A percentile compares a stretch with the other conserved stretches of the same genome.
Conservation (phyloP, 2,329 filamentous ascomycete genomes). For the Pyrenochaeta sp. region DNA sequence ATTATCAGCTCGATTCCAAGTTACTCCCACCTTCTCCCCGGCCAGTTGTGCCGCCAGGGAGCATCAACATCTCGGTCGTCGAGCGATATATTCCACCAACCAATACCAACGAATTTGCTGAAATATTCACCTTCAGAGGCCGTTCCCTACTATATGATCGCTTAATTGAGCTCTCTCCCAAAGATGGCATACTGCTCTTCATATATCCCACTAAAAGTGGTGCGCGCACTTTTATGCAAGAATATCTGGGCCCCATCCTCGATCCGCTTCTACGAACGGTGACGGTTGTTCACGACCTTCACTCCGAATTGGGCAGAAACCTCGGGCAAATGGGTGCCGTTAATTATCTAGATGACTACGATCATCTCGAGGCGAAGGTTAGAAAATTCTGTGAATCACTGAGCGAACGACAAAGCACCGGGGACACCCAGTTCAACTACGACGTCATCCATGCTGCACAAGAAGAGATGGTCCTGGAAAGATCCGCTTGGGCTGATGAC, state of each 20-base stretch:
- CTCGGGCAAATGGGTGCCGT: slow-evolving; percentile 64
- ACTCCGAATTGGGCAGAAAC: slow-evolving; percentile 62
- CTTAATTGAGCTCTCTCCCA: slow-evolving; percentile 64
- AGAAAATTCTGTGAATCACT: slow-evolving; percentile 38
- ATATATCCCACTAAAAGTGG: slow-evolving; percentile 68
- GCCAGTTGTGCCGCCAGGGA: slow-evolving; percentile 66
- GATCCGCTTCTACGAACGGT: slow-evolving; percentile 67
- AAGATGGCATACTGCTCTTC: slow-evolving; percentile 66
- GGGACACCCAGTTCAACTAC: slow-evolving; percentile 42
- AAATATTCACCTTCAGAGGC: slow-evolving; percentile 63
- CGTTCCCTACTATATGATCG: slow-evolving; percentile 67
- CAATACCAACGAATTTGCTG: slow-evolving; percentile 63
- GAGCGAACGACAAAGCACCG: slow-evolving; percentile 37
- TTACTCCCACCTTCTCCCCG: slow-evolving; percentile 60
- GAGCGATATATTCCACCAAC: slow-evolving; percentile 72
- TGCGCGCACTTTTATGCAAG: slow-evolving; percentile 64
- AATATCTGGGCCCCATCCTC: slow-evolving; percentile 67
- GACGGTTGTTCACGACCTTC: slow-evolving; percentile 65
- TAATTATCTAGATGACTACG: slow-evolving; percentile 62
- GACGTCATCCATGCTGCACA: slow-evolving; percentile 60
- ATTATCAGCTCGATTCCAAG: slow-evolving; percentile 63
- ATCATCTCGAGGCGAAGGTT: slow-evolving; percentile 52
- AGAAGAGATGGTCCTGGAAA: slow-evolving; percentile 59
- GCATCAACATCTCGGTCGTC: slow-evolving; percentile 66
- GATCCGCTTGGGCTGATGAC: slow-evolving; percentile 64